These are phyloP conservation scores for Aspergillus jensenii DNA, from an alignment of 2,329 filamentous ascomycete species.

Conservation along the genomic window DNA sequence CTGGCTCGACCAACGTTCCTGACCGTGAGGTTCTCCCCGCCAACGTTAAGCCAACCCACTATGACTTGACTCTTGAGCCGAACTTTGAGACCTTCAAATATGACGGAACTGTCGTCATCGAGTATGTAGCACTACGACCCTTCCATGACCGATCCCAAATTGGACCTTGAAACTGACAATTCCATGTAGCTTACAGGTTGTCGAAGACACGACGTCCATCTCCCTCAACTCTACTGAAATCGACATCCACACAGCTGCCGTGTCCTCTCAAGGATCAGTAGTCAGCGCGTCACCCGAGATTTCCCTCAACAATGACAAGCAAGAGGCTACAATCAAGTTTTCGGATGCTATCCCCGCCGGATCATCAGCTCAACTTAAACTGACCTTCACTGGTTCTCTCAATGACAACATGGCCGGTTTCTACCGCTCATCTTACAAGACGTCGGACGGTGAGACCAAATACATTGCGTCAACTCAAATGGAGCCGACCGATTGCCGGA, in stretches of 20 bases:
- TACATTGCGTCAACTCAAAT: slow-evolving; percentile 92
- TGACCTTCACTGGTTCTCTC: slow-evolving; percentile 74
- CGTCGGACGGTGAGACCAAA: slow-evolving; percentile 71
- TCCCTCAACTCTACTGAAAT: slow-evolving; percentile 86
- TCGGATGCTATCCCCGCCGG: slow-evolving; percentile 70
- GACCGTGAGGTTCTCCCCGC: slow-evolving; percentile 83
- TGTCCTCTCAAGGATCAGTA: slow-evolving; percentile 58
- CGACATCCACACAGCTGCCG: slow-evolving; percentile 72
- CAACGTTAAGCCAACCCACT: slow-evolving; percentile 90
- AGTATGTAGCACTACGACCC: slow-evolving; percentile 49
- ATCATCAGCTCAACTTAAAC: slow-evolving; percentile 72
- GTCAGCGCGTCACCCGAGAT: slow-evolving; percentile 65
- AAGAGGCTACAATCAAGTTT: slow-evolving; percentile 81
- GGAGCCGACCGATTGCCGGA: slow-evolving; percentile 90
- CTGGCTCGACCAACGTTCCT: slow-evolving; percentile 59
- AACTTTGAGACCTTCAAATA: slow-evolving; percentile 87
- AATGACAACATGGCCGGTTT: slow-evolving; percentile 98
- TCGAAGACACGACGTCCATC: slow-evolving; percentile 79
- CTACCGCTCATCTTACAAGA: slow-evolving; percentile 93
- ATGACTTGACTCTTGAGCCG: slow-evolving; percentile 87
- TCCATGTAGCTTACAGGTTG: slow-evolving; percentile 66
- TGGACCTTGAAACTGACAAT: slow-evolving; percentile 3
- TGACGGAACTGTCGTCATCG: slow-evolving; percentile 78
- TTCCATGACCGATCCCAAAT: not conserved
- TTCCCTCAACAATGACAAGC: slow-evolving; percentile 73